phyloP scores from a whole-genome alignment of 345 rosid genomes.

The Gossypium herbaceum region DNA sequence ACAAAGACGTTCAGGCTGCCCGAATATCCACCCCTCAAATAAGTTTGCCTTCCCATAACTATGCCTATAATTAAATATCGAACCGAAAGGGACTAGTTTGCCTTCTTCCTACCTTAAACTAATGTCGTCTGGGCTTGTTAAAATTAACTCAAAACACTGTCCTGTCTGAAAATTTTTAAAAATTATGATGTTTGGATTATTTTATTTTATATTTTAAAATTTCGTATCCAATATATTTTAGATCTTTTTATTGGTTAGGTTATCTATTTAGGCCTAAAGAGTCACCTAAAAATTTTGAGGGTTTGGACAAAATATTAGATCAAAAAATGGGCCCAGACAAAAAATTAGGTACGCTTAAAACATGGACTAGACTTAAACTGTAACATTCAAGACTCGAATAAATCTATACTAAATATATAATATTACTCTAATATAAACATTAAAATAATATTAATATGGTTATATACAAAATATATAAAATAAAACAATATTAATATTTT shows the following conservation, averaged over 20 bases:
- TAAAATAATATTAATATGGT: too few relatives aligned
- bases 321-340: rapidly evolving
- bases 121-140: neutral
- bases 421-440: too few relatives aligned
- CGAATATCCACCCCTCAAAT: neutral
- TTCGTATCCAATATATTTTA: too few relatives aligned
- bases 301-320: rapidly evolving
- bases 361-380: too few relatives aligned
- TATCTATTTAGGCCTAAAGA: rapidly evolving
- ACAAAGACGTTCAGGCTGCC: neutral
- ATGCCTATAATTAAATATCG: neutral
- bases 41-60: neutral
- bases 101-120: neutral
- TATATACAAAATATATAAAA: too few relatives aligned
- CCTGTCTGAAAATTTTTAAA: neutral
- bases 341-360: too few relatives aligned
- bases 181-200: neutral
- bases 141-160: neutral
- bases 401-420: too few relatives aligned
- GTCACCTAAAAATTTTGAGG: rapidly evolving
- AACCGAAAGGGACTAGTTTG: neutral
- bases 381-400: too few relatives aligned
- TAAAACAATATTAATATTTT: too few relatives aligned
- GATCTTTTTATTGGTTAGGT: too few relatives aligned
- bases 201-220: too few relatives aligned